Conservation (phyloP, 192 early-diverging fungal species). For the Allomyces macrogynus region DNA sequence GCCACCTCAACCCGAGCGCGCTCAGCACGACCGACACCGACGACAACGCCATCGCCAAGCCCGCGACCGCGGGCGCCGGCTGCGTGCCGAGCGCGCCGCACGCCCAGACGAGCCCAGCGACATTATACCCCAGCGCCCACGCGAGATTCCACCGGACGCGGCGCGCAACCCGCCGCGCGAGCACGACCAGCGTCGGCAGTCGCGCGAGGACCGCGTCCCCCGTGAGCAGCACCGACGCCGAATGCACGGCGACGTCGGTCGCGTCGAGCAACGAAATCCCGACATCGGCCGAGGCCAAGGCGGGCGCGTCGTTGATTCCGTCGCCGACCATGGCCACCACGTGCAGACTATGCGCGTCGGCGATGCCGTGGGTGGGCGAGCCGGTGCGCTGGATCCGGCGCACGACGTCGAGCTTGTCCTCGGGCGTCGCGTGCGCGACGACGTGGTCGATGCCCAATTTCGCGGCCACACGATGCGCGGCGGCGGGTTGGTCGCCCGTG, state of each 20-base stretch:
- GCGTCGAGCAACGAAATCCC: conserved; percentile 79
- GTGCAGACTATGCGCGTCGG: background rate
- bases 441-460: conserved; percentile 44
- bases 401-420: conserved; percentile 45
- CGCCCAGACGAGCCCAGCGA: conserved; percentile 41
- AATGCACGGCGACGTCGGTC: conserved; percentile 77
- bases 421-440: conserved; percentile 46
- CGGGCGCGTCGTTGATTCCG: conserved; percentile 88
- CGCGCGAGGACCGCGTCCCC: conserved; percentile 49
- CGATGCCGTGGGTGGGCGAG: background rate
- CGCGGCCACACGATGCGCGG: conserved; percentile 37
- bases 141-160: conserved; percentile 70
- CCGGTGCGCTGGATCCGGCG: conserved; percentile 22
- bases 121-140: conserved; percentile 79
- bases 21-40: background rate
- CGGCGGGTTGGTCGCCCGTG: conserved; percentile 48
- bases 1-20: background rate
- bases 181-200: conserved; percentile 51
- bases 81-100: conserved; percentile 22
- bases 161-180: conserved; percentile 52
- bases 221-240: conserved; percentile 64
- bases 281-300: conserved; percentile 71
- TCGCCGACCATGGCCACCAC: conserved; percentile 84
- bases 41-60: conserved; percentile 55
- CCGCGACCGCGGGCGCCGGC: conserved; percentile 59